These are phyloP conservation scores for Xylariaceae sp. DNA, from an alignment of 2,329 filamentous ascomycete genomes.

Conservation along the genomic window DNA sequence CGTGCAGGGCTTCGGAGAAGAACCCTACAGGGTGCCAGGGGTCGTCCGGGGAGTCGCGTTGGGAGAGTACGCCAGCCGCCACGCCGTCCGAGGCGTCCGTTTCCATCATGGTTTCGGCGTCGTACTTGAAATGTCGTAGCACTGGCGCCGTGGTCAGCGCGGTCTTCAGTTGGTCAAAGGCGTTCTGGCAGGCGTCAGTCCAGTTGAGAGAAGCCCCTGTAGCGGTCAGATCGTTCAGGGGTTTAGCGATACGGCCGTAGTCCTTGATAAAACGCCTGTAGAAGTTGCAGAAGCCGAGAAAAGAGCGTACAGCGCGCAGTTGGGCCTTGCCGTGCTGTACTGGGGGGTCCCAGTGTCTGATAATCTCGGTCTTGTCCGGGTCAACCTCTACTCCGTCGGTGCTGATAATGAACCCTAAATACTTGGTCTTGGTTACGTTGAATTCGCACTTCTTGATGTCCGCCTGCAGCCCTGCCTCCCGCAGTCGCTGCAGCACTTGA, in stretches of 20 bases:
- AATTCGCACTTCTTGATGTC: too few relatives aligned
- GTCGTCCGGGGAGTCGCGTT: not conserved
- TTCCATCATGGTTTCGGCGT: not conserved
- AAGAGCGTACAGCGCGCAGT: not conserved
- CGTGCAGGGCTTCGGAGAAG: not conserved
- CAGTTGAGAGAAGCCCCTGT: not conserved
- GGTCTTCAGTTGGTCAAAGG: not conserved
- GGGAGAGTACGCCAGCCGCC: not conserved
- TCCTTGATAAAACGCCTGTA: not conserved
- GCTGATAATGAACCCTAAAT: too few relatives aligned
- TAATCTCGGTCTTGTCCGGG: too few relatives aligned
- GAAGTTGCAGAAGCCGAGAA: not conserved
- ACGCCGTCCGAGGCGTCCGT: not conserved
- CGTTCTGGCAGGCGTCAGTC: not conserved
- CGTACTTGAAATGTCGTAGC: not conserved
- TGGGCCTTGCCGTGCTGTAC: not conserved
- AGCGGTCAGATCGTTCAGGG: not conserved
- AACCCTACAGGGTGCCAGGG: not conserved
- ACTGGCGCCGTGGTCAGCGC: not conserved
- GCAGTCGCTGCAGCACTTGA: too few relatives aligned
- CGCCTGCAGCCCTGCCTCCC: too few relatives aligned
- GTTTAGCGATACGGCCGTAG: not conserved
- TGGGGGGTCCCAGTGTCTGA: not conserved
- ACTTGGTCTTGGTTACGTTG: too few relatives aligned
- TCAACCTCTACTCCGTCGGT: too few relatives aligned